Percentiles rank a stretch among this genome's conserved stretches.
Evolutionary conservation across 345 rosid genomes (phyloP).

Genomic region (Syzygium aromaticum): DNA sequence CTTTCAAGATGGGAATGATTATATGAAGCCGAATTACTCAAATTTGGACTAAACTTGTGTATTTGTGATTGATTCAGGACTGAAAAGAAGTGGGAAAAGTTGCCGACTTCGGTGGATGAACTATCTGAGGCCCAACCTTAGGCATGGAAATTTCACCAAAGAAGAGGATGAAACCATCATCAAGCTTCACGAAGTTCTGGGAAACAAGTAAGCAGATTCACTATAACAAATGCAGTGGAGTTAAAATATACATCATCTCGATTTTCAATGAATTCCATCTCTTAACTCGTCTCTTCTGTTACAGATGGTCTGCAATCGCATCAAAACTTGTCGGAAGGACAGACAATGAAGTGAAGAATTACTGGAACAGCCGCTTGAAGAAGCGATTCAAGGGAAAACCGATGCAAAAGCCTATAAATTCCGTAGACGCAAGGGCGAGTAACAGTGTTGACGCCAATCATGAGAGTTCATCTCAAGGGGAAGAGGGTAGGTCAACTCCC

Average conservation of each 20-base stretch:
- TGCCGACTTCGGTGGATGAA: conserved; percentile 9
- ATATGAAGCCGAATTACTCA: not conserved
- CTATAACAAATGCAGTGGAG: not conserved
- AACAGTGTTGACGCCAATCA: not conserved
- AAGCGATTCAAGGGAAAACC: not conserved
- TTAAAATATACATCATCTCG: not conserved
- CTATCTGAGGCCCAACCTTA: conserved; percentile 2
- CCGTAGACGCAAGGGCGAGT: not conserved
- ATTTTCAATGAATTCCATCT: not conserved
- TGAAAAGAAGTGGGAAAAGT: not conserved
- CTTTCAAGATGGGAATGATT: not conserved
- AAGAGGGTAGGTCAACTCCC: not conserved
- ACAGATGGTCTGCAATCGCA: conserved; percentile 7
- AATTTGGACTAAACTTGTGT: not conserved
- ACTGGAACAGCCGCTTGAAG: conserved; percentile 2
- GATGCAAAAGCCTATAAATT: not conserved
- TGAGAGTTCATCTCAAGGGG: not conserved
- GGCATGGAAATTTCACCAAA: not conserved
- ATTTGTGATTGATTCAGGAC: not conserved
- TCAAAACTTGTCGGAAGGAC: conserved; percentile 3
- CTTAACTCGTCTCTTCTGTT: not conserved
- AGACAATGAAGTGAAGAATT: conserved; percentile 5
- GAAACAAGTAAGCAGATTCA: not conserved
- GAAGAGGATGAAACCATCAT: conserved; percentile 3
- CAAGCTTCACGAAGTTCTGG: not conserved